Evolutionary conservation across 2,329 filamentous ascomycete genomes (phyloP).

Genomic region (Diplocarpon mali): DNA sequence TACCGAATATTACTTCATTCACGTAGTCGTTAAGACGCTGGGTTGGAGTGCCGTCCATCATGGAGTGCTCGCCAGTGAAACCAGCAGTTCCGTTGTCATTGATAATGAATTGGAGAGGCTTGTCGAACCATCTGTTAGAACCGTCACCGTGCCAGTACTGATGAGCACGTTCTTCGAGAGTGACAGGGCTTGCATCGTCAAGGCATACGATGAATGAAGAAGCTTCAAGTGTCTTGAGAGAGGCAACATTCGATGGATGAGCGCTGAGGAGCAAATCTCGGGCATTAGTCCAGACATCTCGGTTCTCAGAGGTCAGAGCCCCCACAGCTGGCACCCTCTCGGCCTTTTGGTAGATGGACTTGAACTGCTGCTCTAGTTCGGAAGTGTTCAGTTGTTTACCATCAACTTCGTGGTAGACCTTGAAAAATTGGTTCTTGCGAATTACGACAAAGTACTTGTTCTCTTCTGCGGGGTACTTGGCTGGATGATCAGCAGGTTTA

Average conservation of each 20-base stretch:
- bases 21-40: conserved; percentile 94
- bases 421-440: conserved; percentile 97
- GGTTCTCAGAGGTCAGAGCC: conserved; percentile 80
- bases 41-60: conserved; percentile 99
- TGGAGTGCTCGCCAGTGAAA: conserved; percentile 97
- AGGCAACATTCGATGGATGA: conserved; percentile 66
- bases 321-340: conserved; percentile 67
- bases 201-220: conserved; percentile 87
- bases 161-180: conserved; percentile 86
- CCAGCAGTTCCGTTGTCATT: conserved; percentile 97
- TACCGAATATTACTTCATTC: conserved; percentile 83
- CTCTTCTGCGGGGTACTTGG: conserved; percentile 64
- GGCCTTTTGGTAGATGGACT: conserved; percentile 68
- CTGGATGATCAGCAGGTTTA: conserved; percentile 68
- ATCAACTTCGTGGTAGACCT: conserved; percentile 69
- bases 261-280: conserved; percentile 64
- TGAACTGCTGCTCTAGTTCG: conserved; percentile 86
- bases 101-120: conserved; percentile 94
- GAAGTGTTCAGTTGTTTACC: conserved; percentile 79
- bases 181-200: conserved; percentile 83
- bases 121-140: conserved; percentile 93
- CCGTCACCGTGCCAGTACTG: conserved; percentile 99
- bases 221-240: conserved; percentile 74
- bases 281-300: conserved; percentile 84
- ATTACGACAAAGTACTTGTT: conserved; percentile 84